These are phyloP conservation scores for Phytophthora citrophthora DNA, from an alignment of 352 stramenopile genomes.

Conservation along the genomic window DNA sequence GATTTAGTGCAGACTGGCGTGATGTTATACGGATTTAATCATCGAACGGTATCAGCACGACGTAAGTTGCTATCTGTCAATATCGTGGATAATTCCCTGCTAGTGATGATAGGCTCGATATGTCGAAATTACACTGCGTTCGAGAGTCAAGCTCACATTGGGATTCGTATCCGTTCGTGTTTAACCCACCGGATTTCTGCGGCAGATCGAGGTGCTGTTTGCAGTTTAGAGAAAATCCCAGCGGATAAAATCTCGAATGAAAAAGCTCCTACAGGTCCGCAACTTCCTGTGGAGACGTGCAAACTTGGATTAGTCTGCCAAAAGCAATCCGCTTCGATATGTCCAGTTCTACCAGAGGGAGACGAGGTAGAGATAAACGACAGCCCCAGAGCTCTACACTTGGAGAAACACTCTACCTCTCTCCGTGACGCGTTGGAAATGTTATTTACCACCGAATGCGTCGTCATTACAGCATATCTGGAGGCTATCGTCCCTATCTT, in stretches of 20 bases:
- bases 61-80: neutral
- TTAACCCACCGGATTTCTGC: neutral
- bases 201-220: neutral
- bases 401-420: neutral
- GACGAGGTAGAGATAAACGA: neutral
- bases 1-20: conserved; percentile 3
- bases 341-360: neutral
- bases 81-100: too few species aligned
- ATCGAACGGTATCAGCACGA: neutral
- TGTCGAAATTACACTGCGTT: neutral
- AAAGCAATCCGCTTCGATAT: neutral
- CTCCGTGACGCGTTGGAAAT: conserved; percentile 6
- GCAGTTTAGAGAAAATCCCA: neutral
- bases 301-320: neutral
- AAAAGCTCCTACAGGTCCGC: too few species aligned
- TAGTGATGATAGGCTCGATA: neutral
- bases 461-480: conserved; percentile 36
- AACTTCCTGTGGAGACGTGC: too few species aligned
- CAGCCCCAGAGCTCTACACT: neutral
- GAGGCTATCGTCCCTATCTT: conserved; percentile 38
- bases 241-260: too few species aligned
- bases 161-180: conserved; percentile 2
- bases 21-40: conserved; percentile 9
- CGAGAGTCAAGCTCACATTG: neutral
- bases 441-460: conserved; percentile 23